phyloP scores from a whole-genome alignment of 2,329 filamentous ascomycete species.

The Beauveria varroae region DNA sequence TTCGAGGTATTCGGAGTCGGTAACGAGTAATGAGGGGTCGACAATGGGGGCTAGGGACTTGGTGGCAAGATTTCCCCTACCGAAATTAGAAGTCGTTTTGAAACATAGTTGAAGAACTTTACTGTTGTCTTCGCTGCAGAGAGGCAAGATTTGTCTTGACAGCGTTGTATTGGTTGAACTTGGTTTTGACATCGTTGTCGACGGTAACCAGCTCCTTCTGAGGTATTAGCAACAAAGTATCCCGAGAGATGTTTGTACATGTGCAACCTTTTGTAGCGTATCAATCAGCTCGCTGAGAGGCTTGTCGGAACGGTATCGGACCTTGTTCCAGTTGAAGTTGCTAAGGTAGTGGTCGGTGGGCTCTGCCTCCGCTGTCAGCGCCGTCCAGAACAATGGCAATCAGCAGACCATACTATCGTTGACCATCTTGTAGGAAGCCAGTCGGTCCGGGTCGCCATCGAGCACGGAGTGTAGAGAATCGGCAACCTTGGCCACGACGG shows the following conservation, averaged over 20 bases:
- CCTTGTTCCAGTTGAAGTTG: conserved; percentile 92
- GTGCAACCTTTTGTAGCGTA: conserved; percentile 71
- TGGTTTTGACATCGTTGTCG: conserved; percentile 92
- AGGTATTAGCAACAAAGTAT: conserved; percentile 8
- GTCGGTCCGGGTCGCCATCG: conserved; percentile 75
- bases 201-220: conserved; percentile 76
- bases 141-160: conserved; percentile 77
- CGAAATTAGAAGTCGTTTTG: not conserved
- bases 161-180: conserved; percentile 90
- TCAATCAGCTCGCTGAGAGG: conserved; percentile 81
- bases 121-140: conserved; percentile 84
- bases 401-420: conserved; percentile 69
- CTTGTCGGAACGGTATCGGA: conserved; percentile 92
- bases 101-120: conserved; percentile 21
- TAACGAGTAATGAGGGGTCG: conserved; percentile 69
- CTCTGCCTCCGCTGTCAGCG: conserved; percentile 45
- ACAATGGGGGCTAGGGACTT: conserved; percentile 90
- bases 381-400: conserved; percentile 12
- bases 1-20: conserved; percentile 92
- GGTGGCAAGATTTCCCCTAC: conserved; percentile 82
- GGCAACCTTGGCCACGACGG: conserved; percentile 78
- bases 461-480: conserved; percentile 79
- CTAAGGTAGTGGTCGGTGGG: conserved; percentile 91
- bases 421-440: conserved; percentile 81
- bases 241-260: not conserved